These are phyloP conservation scores for Kentomonas sorsogonicus DNA, from an alignment of 208 protist species.

Conservation along the genomic window DNA sequence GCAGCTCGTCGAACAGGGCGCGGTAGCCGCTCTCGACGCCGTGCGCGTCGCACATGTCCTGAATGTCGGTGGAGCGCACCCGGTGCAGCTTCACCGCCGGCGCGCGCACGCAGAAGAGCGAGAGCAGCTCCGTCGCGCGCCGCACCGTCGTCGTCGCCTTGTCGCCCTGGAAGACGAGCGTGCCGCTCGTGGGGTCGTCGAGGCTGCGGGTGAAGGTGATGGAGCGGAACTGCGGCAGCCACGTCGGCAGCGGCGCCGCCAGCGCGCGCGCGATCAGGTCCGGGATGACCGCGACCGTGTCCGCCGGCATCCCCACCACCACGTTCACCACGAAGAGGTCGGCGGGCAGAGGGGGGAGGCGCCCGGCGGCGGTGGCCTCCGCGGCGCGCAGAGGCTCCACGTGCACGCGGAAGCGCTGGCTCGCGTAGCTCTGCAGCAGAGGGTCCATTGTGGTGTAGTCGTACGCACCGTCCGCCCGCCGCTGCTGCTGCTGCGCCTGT, in stretches of 20 bases:
- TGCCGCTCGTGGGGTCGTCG: slow-evolving; percentile 59
- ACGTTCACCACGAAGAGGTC: slow-evolving; percentile 78
- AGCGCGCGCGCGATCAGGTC: slow-evolving; percentile 70
- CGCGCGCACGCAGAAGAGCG: slow-evolving; percentile 69
- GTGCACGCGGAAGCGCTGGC: no score
- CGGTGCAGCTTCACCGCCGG: slow-evolving; percentile 53
- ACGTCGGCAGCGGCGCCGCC: slow-evolving; percentile 55
- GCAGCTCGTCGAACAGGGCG: slow-evolving; percentile 78
- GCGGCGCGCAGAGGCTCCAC: no score
- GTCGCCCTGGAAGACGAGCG: slow-evolving; percentile 82
- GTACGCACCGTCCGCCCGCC: slow-evolving; percentile 19
- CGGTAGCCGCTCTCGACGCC: slow-evolving; percentile 83
- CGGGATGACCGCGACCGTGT: slow-evolving; percentile 68
- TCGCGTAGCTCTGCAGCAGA: no score
- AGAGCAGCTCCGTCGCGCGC: slow-evolving; percentile 63
- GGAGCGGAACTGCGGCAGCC: slow-evolving; percentile 77
- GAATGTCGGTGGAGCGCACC: slow-evolving; percentile 83
- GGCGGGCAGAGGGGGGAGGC: slow-evolving; percentile 11
- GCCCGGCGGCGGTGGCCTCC: no score
- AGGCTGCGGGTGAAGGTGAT: slow-evolving; percentile 73
- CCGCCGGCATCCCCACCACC: slow-evolving; percentile 33
- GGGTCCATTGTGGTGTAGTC: no score
- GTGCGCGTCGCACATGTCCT: slow-evolving; percentile 67
- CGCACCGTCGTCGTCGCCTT: slow-evolving; percentile 61
- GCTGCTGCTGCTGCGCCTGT: neutral